Evolutionary conservation across 2,329 filamentous ascomycete species (phyloP).

Genomic region (Penicillium sp.): DNA sequence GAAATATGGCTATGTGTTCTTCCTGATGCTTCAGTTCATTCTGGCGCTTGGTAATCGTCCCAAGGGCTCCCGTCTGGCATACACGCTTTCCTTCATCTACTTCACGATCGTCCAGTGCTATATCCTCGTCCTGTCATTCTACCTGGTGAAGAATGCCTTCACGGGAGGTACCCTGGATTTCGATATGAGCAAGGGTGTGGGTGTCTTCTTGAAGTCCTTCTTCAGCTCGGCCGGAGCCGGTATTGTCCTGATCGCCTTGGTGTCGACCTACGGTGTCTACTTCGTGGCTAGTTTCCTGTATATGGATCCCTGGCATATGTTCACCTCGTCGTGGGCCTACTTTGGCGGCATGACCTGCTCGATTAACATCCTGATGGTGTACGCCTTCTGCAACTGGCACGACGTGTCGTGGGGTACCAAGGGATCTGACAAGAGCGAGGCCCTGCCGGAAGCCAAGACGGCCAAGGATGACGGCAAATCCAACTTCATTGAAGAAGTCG

Average conservation of each 20-base stretch:
- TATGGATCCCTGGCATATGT: conserved; percentile 99
- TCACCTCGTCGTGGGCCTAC: conserved; percentile 93
- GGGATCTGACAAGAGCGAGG: conserved; percentile 91
- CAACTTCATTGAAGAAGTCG: conserved; percentile 87
- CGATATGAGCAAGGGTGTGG: conserved; percentile 63
- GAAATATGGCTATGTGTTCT: conserved; percentile 88
- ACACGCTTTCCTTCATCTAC: conserved; percentile 83
- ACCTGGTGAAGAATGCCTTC: conserved; percentile 83
- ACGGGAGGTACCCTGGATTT: conserved; percentile 61
- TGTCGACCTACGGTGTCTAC: conserved; percentile 93
- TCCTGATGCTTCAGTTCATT: conserved; percentile 92
- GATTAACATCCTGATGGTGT: conserved; percentile 98
- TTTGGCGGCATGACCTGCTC: conserved; percentile 91
- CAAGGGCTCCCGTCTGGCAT: conserved; percentile 84
- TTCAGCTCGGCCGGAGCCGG: conserved; percentile 77
- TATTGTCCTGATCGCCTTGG: conserved; percentile 88
- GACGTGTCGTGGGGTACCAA: conserved; percentile 99
- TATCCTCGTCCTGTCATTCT: conserved; percentile 81
- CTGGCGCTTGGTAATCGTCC: conserved; percentile 92
- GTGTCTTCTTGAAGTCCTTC: conserved; percentile 73
- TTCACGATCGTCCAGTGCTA: conserved; percentile 89
- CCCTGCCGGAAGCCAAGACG: conserved; percentile 82
- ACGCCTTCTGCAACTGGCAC: conserved; percentile 99
- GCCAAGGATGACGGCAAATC: conserved; percentile 87
- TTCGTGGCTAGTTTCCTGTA: conserved; percentile 97